phyloP scores from a whole-genome alignment of 1,139 yeast species.

The Eremothecium sinecaudum region DNA sequence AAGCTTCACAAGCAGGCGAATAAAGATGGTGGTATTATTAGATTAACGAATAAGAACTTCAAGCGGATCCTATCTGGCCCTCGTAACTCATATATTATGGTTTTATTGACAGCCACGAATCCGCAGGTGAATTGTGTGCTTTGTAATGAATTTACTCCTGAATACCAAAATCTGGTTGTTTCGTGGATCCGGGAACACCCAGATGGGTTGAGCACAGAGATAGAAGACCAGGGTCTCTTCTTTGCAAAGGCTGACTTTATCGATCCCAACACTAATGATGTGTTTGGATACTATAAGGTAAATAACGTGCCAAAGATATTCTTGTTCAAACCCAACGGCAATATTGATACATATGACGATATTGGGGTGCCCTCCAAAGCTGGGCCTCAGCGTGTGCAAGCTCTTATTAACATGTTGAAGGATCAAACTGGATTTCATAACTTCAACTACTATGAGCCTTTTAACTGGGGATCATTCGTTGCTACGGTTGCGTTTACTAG shows the following conservation, averaged over 20 bases:
- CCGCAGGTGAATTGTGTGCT: conserved; percentile 67
- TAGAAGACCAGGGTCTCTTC: conserved; percentile 40
- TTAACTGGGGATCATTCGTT: conserved; percentile 43
- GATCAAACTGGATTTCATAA: conserved; percentile 37
- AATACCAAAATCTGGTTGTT: conserved; percentile 47
- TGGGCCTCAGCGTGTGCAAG: conserved; percentile 19
- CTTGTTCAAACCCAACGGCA: conserved; percentile 51
- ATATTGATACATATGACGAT: conserved; percentile 17
- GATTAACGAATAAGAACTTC: conserved; percentile 54
- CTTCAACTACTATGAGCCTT: conserved; percentile 46
- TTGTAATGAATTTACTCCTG: conserved; percentile 66
- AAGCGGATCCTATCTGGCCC: conserved; percentile 53
- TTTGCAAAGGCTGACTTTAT: conserved; percentile 70
- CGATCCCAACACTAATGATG: conserved; percentile 38
- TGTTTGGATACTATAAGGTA: conserved; percentile 49
- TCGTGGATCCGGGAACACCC: conserved; percentile 50
- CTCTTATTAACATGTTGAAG: conserved; percentile 24
- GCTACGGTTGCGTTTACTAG: conserved; percentile 32
- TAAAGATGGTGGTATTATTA: conserved; percentile 34
- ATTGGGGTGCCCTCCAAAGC: conserved; percentile 16
- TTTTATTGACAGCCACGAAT: conserved; percentile 65
- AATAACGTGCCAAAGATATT: conserved; percentile 73
- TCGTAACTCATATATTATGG: conserved; percentile 55
- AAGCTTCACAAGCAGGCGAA: conserved; percentile 19
- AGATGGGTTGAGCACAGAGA: conserved; percentile 31